Evolutionary conservation across 2,329 filamentous ascomycete species (phyloP), one percentile per base, ranked within the genome.

Genomic region (Camillea tinctor): DNA sequence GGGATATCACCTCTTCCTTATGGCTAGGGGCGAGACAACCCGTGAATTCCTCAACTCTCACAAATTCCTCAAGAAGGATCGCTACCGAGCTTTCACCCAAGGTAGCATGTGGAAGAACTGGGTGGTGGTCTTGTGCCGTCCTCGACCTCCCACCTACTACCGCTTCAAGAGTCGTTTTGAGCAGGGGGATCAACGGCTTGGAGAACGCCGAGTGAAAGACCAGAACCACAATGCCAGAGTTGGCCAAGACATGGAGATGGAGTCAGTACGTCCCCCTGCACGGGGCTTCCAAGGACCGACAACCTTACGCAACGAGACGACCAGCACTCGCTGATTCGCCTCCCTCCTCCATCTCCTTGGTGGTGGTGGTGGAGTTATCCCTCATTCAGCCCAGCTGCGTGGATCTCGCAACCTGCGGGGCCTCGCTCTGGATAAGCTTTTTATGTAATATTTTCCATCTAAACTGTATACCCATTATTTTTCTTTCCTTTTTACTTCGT

Each of bases 1-100:
- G 80, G 84, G 85, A 21, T 99, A 99, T 74, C 95, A 99, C 76
- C 73, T 98, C 52, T 97, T 96, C 78, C 82, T 99, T 50, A 92
- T 96, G 78, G 90, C 87, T 6, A 84, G 94, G 30, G 95, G 94
- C 54, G 94, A 99, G 79, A 99, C 94, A 0, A 99, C 95, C 0
- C 84, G 95, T 67, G 95, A 99, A 76, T 97, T 97, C 74, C 86
- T 99, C 65, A 97, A 96, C 76, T 93, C 91, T 4, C 92, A 97
- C 76, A 98, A 98, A 75, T 98, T 99, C 73, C 80, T 89, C 64
- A 96, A 95, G 77, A 89, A 90, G 68, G 94, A 99, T 73, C 87
- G 95, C 13, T 96, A 97, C 75, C 84, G 93, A 50, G 92, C 95
- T 1, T 99, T 96, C 69, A 93, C 88, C 1, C 93, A 96, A 71